phyloP scores from a whole-genome alignment of 2,329 filamentous ascomycete genomes.

The Hyphodiscus sp. region DNA sequence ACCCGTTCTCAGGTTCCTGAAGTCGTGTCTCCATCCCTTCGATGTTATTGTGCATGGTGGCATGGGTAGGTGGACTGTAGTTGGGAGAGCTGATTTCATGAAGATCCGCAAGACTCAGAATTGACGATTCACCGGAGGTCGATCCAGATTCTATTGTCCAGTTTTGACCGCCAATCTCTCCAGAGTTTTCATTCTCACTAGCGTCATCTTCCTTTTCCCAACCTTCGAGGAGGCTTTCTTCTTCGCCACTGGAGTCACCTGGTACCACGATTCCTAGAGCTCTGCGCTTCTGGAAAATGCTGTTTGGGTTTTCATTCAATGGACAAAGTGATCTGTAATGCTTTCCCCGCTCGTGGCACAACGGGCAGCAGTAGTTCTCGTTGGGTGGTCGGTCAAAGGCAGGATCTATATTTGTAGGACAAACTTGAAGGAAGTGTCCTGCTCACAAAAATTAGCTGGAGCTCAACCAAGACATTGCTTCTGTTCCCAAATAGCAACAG shows the following conservation, averaged over 20 bases:
- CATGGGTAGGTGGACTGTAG: background rate
- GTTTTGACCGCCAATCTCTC: background rate
- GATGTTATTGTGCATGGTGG: background rate
- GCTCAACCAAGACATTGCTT: background rate
- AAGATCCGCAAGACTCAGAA: background rate
- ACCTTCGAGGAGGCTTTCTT: background rate
- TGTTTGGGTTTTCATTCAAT: slow-evolving; percentile 28
- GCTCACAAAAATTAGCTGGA: slow-evolving; percentile 2
- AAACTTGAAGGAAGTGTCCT: slow-evolving; percentile 36
- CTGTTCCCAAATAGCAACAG: background rate
- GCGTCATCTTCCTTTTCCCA: background rate
- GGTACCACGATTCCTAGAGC: slow-evolving; percentile 6
- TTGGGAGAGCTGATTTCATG: background rate
- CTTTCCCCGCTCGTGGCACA: slow-evolving; percentile 30
- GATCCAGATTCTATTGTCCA: background rate
- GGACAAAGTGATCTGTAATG: slow-evolving; percentile 36
- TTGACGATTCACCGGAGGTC: background rate
- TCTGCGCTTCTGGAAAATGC: slow-evolving; percentile 30
- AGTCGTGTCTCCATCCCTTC: background rate
- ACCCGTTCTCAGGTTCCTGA: background rate
- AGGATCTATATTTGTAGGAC: slow-evolving; percentile 39
- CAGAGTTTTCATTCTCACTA: background rate
- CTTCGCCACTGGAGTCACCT: too few relatives aligned
- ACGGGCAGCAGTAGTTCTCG: slow-evolving; percentile 29
- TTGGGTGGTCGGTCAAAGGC: slow-evolving; percentile 30